Evolutionary conservation across 2,329 filamentous ascomycete species (phyloP).

Genomic region (Phaeosphaeria sp.): DNA sequence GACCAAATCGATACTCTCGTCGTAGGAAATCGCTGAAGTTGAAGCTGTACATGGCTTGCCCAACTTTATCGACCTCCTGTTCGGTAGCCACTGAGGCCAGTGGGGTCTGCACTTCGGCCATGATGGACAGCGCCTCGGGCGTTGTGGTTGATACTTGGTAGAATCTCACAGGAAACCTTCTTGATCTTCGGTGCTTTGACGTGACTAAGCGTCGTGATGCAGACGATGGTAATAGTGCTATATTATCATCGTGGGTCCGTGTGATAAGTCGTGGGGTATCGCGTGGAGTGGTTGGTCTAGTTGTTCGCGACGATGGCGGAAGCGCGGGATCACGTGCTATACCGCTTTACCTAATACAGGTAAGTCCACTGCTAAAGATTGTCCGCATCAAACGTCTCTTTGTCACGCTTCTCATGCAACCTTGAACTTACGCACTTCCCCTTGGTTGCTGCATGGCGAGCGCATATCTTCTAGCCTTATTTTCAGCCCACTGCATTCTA

Average conservation of each 20-base stretch:
- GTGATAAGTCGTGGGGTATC: not conserved
- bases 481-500: not conserved
- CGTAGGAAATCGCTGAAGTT: constrained; percentile 86
- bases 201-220: not conserved
- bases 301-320: not conserved
- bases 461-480: not conserved
- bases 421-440: not conserved
- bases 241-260: too few species aligned
- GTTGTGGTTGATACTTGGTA: not conserved
- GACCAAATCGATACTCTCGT: constrained; percentile 81
- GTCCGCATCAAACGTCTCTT: not conserved
- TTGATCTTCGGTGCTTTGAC: not conserved
- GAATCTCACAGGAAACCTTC: not conserved
- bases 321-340: not conserved
- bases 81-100: constrained; percentile 20
- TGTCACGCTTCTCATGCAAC: not conserved
- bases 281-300: not conserved
- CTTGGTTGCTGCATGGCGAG: not conserved
- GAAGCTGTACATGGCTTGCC: constrained; percentile 67
- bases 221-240: too few species aligned
- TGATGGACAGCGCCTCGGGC: not conserved
- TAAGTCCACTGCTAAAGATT: not conserved
- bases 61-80: constrained; percentile 36
- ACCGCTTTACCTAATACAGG: not conserved
- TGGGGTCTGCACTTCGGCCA: constrained; percentile 22